Conservation (phyloP, 2,329 filamentous ascomycete genomes). For the Elsinoe perseae region DNA sequence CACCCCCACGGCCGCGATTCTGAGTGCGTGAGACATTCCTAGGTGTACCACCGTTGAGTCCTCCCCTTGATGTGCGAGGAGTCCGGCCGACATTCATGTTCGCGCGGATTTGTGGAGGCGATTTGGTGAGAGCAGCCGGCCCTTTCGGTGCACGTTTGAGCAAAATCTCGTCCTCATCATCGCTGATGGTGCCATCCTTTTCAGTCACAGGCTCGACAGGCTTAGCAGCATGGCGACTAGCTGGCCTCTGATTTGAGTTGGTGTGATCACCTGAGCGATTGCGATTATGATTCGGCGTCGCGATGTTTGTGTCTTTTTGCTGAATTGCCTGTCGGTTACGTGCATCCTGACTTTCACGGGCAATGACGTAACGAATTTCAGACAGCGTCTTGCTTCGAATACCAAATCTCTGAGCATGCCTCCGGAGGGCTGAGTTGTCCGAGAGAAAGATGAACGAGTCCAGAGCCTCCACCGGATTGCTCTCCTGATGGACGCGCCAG, state of each 20-base stretch:
- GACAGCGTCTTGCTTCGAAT: conserved; percentile 44
- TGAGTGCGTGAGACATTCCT: neutral
- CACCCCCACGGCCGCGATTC: conserved; percentile 23
- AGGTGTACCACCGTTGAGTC: neutral
- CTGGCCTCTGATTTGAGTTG: neutral
- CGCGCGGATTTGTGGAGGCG: conserved; percentile 1
- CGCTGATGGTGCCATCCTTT: conserved; percentile 16
- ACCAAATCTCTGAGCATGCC: conserved; percentile 43
- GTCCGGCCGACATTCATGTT: neutral
- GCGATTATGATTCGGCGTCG: neutral
- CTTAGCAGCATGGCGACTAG: neutral
- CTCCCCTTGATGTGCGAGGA: neutral
- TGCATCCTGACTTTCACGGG: conserved; percentile 43
- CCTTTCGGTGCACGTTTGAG: conserved; percentile 27
- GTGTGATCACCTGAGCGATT: neutral
- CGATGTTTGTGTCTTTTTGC: conserved; percentile 17
- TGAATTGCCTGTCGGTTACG: conserved; percentile 30
- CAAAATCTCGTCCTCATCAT: conserved; percentile 21
- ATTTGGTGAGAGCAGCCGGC: conserved; percentile 27
- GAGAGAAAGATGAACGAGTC: conserved; percentile 47
- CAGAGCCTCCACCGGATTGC: conserved; percentile 40
- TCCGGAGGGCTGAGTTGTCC: conserved; percentile 41
- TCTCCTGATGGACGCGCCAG: conserved; percentile 45
- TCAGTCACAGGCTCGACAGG: neutral
- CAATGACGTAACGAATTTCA: conserved; percentile 43